Evolutionary conservation across 169 alveolate genomes (phyloP).

Genomic region (Plasmodium relictum): DNA sequence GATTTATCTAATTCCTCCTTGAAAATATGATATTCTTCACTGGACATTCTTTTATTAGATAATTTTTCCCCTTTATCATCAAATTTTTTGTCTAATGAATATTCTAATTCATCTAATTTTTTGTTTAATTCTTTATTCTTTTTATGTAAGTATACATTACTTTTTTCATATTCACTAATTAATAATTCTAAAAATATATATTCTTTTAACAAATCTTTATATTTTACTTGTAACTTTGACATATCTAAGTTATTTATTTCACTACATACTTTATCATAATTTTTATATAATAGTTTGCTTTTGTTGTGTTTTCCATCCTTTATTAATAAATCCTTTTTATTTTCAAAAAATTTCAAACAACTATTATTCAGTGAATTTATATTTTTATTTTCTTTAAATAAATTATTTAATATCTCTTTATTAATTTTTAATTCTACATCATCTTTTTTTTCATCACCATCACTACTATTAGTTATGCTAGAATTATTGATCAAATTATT

Average conservation of each 20-base stretch:
- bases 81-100: background rate
- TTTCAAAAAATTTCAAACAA: background rate
- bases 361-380: background rate
- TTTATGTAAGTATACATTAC: background rate
- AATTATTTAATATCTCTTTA: background rate
- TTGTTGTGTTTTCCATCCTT: background rate
- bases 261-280: conserved; percentile 13
- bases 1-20: background rate
- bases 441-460: background rate
- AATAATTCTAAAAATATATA: conserved; percentile 4
- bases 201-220: conserved; percentile 9
- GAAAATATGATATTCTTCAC: too few relatives aligned
- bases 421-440: background rate
- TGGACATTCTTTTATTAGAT: background rate
- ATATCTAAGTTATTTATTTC: conserved; percentile 11
- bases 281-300: background rate
- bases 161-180: conserved; percentile 5
- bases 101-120: background rate
- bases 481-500: background rate
- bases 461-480: background rate
- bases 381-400: conserved; percentile 1
- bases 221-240: conserved; percentile 2
- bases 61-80: background rate
- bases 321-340: background rate
- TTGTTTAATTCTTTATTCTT: conserved; percentile 4